Percentiles rank a stretch among this genome's conserved stretches.
Evolutionary conservation across 768 basidiomycete species (phyloP).

Genomic region (Russula virescens): DNA sequence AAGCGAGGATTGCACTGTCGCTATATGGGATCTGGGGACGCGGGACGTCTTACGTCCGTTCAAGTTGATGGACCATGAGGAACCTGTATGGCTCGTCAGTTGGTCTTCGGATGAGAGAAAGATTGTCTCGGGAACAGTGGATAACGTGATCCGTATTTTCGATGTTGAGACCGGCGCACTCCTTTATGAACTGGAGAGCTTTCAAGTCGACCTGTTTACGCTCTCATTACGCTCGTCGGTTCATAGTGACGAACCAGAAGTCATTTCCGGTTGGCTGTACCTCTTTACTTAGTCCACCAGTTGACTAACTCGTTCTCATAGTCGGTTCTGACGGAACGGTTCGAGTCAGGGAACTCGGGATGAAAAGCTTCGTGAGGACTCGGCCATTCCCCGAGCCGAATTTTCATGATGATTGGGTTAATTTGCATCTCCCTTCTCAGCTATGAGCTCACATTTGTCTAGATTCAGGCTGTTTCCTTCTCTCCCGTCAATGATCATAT

Average conservation of each 20-base stretch:
- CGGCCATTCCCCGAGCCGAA: neutral
- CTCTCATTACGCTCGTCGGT: neutral
- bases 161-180: slow-evolving; percentile 13
- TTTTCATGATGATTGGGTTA: slow-evolving; percentile 12
- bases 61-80: neutral
- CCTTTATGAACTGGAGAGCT: slow-evolving; percentile 3
- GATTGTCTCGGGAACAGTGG: slow-evolving; percentile 6
- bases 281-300: too few species aligned
- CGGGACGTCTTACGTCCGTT: slow-evolving; percentile 39
- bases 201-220: neutral
- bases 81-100: slow-evolving; percentile 3
- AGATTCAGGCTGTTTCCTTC: slow-evolving; percentile 2
- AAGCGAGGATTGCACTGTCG: slow-evolving; percentile 43
- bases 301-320: neutral
- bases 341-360: slow-evolving; percentile 1
- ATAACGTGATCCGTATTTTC: slow-evolving; percentile 13
- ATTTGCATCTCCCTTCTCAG: too few species aligned
- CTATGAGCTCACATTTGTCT: neutral
- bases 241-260: neutral
- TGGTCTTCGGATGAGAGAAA: slow-evolving; percentile 11
- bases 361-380: neutral
- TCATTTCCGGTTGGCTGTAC: slow-evolving; percentile 7
- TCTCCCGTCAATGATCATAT: neutral
- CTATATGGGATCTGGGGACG: slow-evolving; percentile 41
- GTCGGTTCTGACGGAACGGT: slow-evolving; percentile 11